Percentiles rank a stretch among this genome's conserved stretches.
phyloP scores from a whole-genome alignment of 2,329 filamentous ascomycete species.

The Ascomycota sp. region DNA sequence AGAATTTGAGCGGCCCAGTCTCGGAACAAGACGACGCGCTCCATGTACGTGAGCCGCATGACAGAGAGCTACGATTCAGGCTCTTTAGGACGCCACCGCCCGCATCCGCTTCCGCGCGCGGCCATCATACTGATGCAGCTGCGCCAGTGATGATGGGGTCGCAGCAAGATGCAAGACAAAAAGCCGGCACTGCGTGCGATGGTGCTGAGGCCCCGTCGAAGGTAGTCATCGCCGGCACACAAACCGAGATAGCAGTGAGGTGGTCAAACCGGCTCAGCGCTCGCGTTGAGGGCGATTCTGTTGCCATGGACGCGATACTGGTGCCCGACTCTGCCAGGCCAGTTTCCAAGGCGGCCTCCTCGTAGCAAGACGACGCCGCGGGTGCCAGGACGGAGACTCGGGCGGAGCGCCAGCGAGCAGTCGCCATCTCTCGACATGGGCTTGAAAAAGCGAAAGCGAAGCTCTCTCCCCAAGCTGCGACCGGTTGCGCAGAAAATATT shows the following conservation, averaged over 20 bases:
- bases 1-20: constrained; percentile 5
- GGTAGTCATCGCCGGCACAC: constrained; percentile 12
- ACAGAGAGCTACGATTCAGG: constrained; percentile 9
- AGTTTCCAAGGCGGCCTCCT: constrained; percentile 3
- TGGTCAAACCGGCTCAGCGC: constrained; percentile 2
- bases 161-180: background rate
- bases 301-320: constrained; percentile 9
- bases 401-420: constrained; percentile 2
- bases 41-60: constrained; percentile 11
- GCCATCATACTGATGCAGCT: background rate
- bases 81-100: constrained; percentile 9
- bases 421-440: constrained; percentile 7
- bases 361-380: constrained; percentile 13
- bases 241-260: constrained; percentile 5
- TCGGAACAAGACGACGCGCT: constrained; percentile 12
- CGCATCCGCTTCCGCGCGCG: background rate
- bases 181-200: background rate
- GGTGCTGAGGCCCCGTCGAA: too few relatives aligned
- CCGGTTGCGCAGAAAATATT: constrained; percentile 38
- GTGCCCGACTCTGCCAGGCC: constrained; percentile 8
- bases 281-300: constrained; percentile 4
- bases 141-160: background rate
- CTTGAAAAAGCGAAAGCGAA: constrained; percentile 26
- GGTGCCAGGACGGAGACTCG: constrained; percentile 4
- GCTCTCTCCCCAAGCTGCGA: constrained; percentile 19